phyloP scores from a whole-genome alignment of 257 asterid species.

The Solanum chilense region DNA sequence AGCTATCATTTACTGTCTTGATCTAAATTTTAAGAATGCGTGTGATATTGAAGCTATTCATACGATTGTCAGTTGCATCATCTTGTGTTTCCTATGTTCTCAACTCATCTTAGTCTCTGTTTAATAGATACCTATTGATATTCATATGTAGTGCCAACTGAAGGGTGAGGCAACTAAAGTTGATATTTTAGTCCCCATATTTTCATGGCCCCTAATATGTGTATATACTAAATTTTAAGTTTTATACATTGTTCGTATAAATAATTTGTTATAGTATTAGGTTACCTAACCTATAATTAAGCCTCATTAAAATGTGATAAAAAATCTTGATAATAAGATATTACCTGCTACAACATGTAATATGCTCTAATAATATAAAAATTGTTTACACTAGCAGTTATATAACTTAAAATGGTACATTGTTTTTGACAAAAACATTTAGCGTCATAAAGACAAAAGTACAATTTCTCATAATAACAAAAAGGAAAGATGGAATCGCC shows the following conservation, averaged over 20 bases:
- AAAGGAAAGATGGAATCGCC: neutral
- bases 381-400: neutral
- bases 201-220: neutral
- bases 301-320: neutral
- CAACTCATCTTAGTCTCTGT: neutral
- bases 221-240: neutral
- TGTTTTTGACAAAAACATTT: neutral
- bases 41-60: neutral
- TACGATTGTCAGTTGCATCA: neutral
- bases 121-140: neutral
- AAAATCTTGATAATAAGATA: neutral
- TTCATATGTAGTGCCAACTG: neutral
- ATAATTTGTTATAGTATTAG: neutral
- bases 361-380: neutral
- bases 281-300: neutral
- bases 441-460: neutral
- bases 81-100: neutral
- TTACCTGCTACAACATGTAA: neutral
- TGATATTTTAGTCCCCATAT: neutral
- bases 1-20: neutral
- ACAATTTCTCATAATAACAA: neutral
- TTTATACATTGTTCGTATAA: neutral
- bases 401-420: neutral
- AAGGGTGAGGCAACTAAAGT: neutral
- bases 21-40: neutral